phyloP scores from a whole-genome alignment of 192 early-diverging fungal genomes.

The Coemansia sp. region DNA sequence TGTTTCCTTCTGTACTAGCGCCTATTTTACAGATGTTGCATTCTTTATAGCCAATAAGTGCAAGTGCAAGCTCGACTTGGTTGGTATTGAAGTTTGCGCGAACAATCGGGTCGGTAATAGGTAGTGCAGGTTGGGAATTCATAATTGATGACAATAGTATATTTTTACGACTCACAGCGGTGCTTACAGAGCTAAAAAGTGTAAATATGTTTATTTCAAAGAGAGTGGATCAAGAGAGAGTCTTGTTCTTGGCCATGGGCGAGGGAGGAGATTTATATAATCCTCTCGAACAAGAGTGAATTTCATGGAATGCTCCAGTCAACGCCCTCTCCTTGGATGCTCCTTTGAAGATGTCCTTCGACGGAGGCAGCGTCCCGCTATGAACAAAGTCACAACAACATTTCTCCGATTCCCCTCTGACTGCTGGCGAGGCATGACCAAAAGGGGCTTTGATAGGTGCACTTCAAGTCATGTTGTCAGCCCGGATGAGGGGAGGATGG shows the following conservation, averaged over 20 bases:
- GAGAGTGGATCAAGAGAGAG: not conserved
- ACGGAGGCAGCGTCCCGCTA: not conserved
- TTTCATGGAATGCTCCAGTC: not conserved
- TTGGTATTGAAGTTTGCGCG: not conserved
- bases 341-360: not conserved
- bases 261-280: not conserved
- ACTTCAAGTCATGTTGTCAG: not conserved
- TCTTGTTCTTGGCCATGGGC: not conserved
- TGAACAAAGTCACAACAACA: not conserved
- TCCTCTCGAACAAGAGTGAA: not conserved
- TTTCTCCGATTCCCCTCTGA: not conserved
- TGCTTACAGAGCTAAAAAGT: not conserved
- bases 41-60: not conserved
- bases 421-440: not conserved
- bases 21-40: not conserved
- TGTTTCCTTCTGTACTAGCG: not conserved
- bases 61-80: not conserved
- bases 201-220: not conserved
- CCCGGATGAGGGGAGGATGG: not conserved
- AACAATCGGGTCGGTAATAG: not conserved
- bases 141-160: not conserved
- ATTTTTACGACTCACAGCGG: not conserved
- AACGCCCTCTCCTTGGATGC: not conserved
- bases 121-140: not conserved
- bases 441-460: too few species aligned